These are phyloP conservation scores for Collybia sp. DNA, from an alignment of 768 basidiomycete species.

Conservation along the genomic window DNA sequence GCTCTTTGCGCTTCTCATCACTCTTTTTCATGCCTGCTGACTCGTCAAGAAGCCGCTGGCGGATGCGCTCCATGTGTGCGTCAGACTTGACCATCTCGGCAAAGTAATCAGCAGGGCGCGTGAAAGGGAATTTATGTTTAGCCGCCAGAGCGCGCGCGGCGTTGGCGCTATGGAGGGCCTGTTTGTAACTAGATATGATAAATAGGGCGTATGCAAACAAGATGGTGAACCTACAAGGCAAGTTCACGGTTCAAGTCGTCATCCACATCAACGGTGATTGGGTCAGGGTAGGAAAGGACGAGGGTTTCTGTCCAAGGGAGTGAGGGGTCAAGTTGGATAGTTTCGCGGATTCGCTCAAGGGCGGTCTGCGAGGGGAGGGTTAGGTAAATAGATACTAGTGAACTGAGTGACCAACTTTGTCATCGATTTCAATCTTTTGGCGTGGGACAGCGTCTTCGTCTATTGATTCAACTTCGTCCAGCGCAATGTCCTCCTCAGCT, in stretches of 20 bases:
- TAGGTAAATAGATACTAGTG: not conserved
- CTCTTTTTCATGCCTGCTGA: slow-evolving; percentile 82
- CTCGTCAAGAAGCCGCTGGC: slow-evolving; percentile 87
- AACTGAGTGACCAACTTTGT: slow-evolving; percentile 47
- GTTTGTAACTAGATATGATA: slow-evolving; percentile 73
- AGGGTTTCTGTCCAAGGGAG: slow-evolving; percentile 86
- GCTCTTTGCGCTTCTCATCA: slow-evolving; percentile 87
- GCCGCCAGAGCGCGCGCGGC: slow-evolving; percentile 72
- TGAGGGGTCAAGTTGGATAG: slow-evolving; percentile 68
- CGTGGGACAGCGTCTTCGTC: slow-evolving; percentile 81
- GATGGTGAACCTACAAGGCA: slow-evolving; percentile 68
- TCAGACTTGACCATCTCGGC: slow-evolving; percentile 99
- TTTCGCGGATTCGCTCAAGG: slow-evolving; percentile 74
- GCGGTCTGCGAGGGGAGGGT: slow-evolving; percentile 45
- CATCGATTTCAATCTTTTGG: slow-evolving; percentile 81
- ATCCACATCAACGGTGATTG: slow-evolving; percentile 70
- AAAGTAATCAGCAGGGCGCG: slow-evolving; percentile 90
- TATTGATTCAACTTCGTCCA: slow-evolving; percentile 70
- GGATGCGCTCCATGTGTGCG: slow-evolving; percentile 95
- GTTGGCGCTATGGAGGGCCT: slow-evolving; percentile 83
- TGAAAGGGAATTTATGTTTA: slow-evolving; percentile 79
- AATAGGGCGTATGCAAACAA: not conserved
- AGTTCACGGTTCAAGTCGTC: slow-evolving; percentile 94
- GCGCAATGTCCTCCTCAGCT: slow-evolving; percentile 42
- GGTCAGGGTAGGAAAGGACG: slow-evolving; percentile 63